Evolutionary conservation across 495 filamentous ascomycete species (phyloP).

Genomic region (Staphylotrichum longicolle): DNA sequence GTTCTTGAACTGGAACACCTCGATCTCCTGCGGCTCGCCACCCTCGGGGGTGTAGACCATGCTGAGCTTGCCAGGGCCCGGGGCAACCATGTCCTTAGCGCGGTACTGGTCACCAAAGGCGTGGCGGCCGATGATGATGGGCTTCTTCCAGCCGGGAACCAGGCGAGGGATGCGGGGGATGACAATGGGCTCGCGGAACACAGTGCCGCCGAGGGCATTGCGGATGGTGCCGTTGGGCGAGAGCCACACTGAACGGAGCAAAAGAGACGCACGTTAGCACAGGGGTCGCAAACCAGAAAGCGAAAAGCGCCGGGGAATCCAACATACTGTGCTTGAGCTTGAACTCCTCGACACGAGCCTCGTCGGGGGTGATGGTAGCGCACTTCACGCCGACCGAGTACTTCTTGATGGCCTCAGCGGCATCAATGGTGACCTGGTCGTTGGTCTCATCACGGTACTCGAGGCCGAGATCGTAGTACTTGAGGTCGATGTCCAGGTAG

Average conservation of each 20-base stretch:
- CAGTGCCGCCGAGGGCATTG: conserved; percentile 90
- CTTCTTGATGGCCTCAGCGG: conserved; percentile 97
- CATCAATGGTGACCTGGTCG: conserved; percentile 90
- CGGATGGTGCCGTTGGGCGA: conserved; percentile 98
- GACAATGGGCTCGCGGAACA: conserved; percentile 97
- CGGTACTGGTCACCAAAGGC: conserved; percentile 99
- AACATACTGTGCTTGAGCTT: conserved; percentile 90
- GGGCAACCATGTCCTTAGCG: conserved; percentile 81
- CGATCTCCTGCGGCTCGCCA: conserved; percentile 78
- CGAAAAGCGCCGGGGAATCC: not conserved
- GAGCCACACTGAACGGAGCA: conserved; percentile 70
- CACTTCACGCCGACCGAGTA: conserved; percentile 99
- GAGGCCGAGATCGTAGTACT: conserved; percentile 97
- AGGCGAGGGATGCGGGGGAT: conserved; percentile 88
- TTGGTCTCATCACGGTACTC: conserved; percentile 94
- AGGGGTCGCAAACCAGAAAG: too few relatives aligned
- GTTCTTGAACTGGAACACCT: conserved; percentile 84
- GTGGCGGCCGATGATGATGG: conserved; percentile 98
- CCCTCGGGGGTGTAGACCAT: conserved; percentile 88
- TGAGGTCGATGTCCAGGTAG: conserved; percentile 94
- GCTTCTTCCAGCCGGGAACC: conserved; percentile 94
- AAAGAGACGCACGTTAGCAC: conserved; percentile 15
- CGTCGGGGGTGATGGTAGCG: conserved; percentile 97
- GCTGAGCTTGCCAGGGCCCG: conserved; percentile 79
- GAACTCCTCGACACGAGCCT: conserved; percentile 94